phyloP scores from a whole-genome alignment of 495 filamentous ascomycete species.

The Rhizodiscina lignyota region DNA sequence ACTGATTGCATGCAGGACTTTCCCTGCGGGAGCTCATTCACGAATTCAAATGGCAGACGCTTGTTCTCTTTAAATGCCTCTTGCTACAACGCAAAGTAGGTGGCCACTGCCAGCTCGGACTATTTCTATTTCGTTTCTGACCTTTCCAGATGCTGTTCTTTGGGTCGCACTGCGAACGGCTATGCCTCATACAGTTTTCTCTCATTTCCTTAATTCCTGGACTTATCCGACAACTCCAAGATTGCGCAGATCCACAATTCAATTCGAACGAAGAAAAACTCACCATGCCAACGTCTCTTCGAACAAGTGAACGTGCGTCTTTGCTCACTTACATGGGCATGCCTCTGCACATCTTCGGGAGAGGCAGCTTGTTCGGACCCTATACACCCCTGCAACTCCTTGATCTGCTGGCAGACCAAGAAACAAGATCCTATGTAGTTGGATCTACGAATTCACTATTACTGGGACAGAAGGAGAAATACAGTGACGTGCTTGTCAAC shows the following conservation, averaged over 20 bases:
- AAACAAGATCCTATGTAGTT: constrained; percentile 93
- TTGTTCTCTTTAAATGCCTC: constrained; percentile 86
- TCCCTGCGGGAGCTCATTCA: constrained; percentile 83
- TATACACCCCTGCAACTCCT: constrained; percentile 95
- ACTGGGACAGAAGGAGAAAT: constrained; percentile 87
- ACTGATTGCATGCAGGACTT: constrained; percentile 35
- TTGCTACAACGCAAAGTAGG: constrained; percentile 84
- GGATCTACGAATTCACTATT: constrained; percentile 92
- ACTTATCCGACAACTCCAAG: constrained; percentile 67
- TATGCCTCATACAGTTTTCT: constrained; percentile 98
- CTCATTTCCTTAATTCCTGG: constrained; percentile 88
- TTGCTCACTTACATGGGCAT: constrained; percentile 87
- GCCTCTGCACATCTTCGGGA: constrained; percentile 89
- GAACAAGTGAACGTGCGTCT: constrained; percentile 81
- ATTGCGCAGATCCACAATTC: constrained; percentile 82
- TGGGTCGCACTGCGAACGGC: constrained; percentile 76
- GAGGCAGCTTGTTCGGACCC: constrained; percentile 88
- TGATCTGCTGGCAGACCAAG: constrained; percentile 82
- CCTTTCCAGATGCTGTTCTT: constrained; percentile 85
- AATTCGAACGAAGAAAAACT: constrained; percentile 65
- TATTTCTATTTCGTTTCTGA: not conserved
- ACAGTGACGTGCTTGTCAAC: constrained; percentile 94
- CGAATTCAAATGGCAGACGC: constrained; percentile 82
- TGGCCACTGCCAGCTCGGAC: not conserved
- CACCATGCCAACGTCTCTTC: constrained; percentile 64